Conservation (phyloP, 805 yeast species). For the Yarrowia sp. region DNA sequence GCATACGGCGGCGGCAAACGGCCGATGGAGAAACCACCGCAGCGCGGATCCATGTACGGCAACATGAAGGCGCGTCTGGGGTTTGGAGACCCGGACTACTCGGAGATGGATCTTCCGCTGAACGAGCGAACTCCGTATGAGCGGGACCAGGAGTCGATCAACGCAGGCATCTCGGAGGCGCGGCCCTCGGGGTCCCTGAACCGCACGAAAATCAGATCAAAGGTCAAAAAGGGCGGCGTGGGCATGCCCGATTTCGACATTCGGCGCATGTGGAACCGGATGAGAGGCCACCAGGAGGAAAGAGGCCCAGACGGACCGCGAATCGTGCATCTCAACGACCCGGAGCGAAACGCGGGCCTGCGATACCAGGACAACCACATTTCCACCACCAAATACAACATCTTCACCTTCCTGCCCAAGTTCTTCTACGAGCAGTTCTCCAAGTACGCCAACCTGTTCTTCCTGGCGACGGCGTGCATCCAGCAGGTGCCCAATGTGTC, state of each 20-base stretch:
- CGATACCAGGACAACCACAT: slow-evolving; percentile 79
- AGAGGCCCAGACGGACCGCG: slow-evolving; percentile 50
- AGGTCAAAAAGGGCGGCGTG: slow-evolving; percentile 28
- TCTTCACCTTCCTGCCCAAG: slow-evolving; percentile 91
- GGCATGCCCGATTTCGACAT: slow-evolving; percentile 39
- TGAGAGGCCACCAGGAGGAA: slow-evolving; percentile 34
- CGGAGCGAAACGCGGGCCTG: slow-evolving; percentile 50
- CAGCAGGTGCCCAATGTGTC: slow-evolving; percentile 97
- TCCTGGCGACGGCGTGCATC: slow-evolving; percentile 83
- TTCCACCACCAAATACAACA: slow-evolving; percentile 91
- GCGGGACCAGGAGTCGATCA: not conserved
- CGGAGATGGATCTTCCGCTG: slow-evolving; percentile 38
- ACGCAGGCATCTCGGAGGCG: slow-evolving; percentile 5
- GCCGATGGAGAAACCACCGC: slow-evolving; percentile 27
- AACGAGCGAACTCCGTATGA: slow-evolving; percentile 30
- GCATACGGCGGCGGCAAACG: slow-evolving; percentile 1
- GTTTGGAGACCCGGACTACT: slow-evolving; percentile 31
- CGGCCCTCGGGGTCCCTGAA: slow-evolving; percentile 1
- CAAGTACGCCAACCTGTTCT: slow-evolving; percentile 92
- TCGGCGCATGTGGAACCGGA: slow-evolving; percentile 36
- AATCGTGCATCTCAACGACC: slow-evolving; percentile 65
- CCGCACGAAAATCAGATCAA: slow-evolving; percentile 29
- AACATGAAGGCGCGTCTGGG: slow-evolving; percentile 35
- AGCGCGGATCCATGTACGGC: slow-evolving; percentile 31
- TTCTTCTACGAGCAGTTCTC: slow-evolving; percentile 95